Conservation (phyloP, 2,329 filamentous ascomycete species). For the Lasiodiplodia hormozganensis region DNA sequence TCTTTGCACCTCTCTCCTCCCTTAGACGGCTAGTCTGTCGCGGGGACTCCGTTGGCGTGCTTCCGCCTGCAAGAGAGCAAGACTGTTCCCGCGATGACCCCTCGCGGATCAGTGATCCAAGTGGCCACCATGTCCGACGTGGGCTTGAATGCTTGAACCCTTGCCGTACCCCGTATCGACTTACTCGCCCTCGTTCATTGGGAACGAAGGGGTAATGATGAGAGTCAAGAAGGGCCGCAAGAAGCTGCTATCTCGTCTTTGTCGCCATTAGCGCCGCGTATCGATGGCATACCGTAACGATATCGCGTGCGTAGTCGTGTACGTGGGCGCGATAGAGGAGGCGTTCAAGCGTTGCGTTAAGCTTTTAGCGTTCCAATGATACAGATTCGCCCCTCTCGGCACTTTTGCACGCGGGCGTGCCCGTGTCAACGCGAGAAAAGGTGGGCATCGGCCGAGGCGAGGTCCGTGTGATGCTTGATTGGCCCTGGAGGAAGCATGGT, state of each 20-base stretch:
- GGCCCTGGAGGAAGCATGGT: background rate
- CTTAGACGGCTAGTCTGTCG: conserved; percentile 1
- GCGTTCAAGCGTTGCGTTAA: conserved; percentile 15
- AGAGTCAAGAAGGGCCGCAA: background rate
- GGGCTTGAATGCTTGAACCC: background rate
- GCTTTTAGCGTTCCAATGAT: conserved; percentile 4
- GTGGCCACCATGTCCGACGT: background rate
- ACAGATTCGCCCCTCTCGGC: background rate
- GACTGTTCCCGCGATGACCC: background rate
- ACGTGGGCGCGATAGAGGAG: background rate
- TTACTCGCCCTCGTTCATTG: background rate
- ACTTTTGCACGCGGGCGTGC: background rate
- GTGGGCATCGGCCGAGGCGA: conserved; percentile 20
- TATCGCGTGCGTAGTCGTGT: background rate
- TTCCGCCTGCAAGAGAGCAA: background rate
- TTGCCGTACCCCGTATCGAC: background rate
- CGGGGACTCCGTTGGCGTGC: background rate
- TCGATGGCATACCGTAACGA: background rate
- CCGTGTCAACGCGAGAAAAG: background rate
- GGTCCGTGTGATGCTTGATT: background rate
- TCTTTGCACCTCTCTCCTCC: conserved; percentile 4
- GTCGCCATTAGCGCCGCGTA: conserved; percentile 14
- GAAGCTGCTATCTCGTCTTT: background rate
- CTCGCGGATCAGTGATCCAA: background rate
- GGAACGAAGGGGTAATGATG: background rate